phyloP scores from a whole-genome alignment of 2,329 filamentous ascomycete genomes.

The Aspergillus ruber region DNA sequence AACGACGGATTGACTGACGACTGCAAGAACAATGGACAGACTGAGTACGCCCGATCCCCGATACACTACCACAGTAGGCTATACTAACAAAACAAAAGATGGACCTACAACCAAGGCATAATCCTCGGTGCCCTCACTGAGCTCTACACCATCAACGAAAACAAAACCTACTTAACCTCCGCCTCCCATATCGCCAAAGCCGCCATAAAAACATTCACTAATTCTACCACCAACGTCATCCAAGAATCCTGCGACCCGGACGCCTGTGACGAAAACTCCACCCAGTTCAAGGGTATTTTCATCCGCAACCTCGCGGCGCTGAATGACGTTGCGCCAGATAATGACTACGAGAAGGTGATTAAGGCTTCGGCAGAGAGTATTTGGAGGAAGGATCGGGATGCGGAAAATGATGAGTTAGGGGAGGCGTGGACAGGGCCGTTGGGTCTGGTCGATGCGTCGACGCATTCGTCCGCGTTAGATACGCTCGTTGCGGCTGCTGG shows the following conservation, averaged over 20 bases:
- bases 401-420: conserved; percentile 46
- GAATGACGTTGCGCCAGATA: conserved; percentile 45
- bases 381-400: conserved; percentile 54
- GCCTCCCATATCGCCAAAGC: conserved; percentile 49
- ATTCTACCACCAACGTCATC: conserved; percentile 43
- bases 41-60: conserved; percentile 17
- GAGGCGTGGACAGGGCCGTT: conserved; percentile 62
- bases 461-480: conserved; percentile 62
- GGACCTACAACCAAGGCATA: conserved; percentile 58
- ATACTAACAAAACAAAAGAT: conserved; percentile 26
- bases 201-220: conserved; percentile 43
- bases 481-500: conserved; percentile 55
- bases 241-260: conserved; percentile 49
- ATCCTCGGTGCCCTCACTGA: conserved; percentile 54
- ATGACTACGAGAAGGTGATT: conserved; percentile 50
- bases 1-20: conserved; percentile 48
- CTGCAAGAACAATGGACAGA: conserved; percentile 45
- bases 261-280: conserved; percentile 44
- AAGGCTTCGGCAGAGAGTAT: conserved; percentile 58
- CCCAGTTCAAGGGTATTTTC: conserved; percentile 69
- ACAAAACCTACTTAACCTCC: conserved; percentile 37
- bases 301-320: conserved; percentile 58
- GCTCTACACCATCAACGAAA: conserved; percentile 27
- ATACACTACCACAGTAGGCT: not conserved
- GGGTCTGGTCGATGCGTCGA: conserved; percentile 47